Evolutionary conservation across 192 early-diverging fungal species (phyloP).

Genomic region (Coemansia sp.): DNA sequence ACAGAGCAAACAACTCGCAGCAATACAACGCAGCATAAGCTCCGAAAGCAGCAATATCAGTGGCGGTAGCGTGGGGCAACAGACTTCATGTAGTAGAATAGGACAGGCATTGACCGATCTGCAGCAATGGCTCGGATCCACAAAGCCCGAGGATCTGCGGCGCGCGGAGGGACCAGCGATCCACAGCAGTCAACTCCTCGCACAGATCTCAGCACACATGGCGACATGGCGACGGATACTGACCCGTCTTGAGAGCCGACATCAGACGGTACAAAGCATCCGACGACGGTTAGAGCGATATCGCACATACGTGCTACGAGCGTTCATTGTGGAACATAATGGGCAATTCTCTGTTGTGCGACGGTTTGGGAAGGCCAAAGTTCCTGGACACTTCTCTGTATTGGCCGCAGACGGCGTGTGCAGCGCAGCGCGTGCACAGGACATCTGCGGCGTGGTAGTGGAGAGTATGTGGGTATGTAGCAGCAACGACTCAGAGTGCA

Average conservation of each 20-base stretch:
- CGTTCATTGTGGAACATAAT: slow-evolving; percentile 19
- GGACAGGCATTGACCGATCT: background rate
- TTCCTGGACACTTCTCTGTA: slow-evolving; percentile 26
- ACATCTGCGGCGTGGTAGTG: slow-evolving; percentile 27
- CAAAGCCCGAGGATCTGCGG: too few relatives aligned
- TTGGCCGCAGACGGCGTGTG: slow-evolving; percentile 26
- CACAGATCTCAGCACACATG: background rate
- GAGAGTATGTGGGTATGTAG: slow-evolving; percentile 53
- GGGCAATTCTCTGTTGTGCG: slow-evolving; percentile 24
- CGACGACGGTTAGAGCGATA: slow-evolving; percentile 9
- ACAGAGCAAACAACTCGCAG: too few relatives aligned
- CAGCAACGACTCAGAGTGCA: slow-evolving; percentile 34
- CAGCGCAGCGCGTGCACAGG: slow-evolving; percentile 17
- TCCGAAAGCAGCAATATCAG: too few relatives aligned
- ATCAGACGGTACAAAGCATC: background rate
- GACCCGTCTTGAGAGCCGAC: slow-evolving; percentile 3
- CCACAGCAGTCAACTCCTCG: background rate
- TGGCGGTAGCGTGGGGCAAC: background rate
- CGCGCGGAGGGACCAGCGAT: too few relatives aligned
- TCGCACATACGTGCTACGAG: slow-evolving; percentile 28
- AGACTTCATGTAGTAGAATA: background rate
- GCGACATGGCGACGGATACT: slow-evolving; percentile 7
- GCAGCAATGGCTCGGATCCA: slow-evolving; percentile 7
- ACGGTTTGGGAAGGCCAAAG: slow-evolving; percentile 27
- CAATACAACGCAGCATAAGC: too few relatives aligned